These are phyloP conservation scores for Sutorius eximius DNA, from an alignment of 1,284 basidiomycete genomes.

Conservation along the genomic window DNA sequence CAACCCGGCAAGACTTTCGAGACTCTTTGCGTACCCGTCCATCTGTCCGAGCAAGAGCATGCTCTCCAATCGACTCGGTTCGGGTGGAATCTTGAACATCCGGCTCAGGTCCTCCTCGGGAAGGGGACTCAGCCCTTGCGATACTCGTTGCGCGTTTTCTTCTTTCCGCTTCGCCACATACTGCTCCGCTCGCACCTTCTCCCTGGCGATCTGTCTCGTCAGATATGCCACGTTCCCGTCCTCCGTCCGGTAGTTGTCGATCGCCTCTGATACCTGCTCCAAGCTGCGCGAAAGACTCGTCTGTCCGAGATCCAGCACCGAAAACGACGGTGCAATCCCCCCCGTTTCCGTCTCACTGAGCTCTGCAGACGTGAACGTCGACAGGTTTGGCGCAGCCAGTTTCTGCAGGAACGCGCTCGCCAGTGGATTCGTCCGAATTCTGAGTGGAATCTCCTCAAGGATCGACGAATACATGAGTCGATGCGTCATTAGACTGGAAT, in stretches of 20 bases:
- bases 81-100: slow-evolving; percentile 85
- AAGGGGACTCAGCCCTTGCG: slow-evolving; percentile 83
- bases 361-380: slow-evolving; percentile 36
- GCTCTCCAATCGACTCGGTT: slow-evolving; percentile 90
- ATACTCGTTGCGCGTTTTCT: slow-evolving; percentile 82
- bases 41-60: slow-evolving; percentile 85
- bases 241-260: slow-evolving; percentile 87
- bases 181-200: slow-evolving; percentile 81
- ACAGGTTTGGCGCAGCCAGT: slow-evolving; percentile 49
- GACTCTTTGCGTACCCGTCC: slow-evolving; percentile 78
- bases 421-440: slow-evolving; percentile 85
- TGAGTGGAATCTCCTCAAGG: slow-evolving; percentile 87
- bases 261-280: slow-evolving; percentile 80
- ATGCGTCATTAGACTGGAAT: slow-evolving; percentile 77
- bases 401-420: slow-evolving; percentile 83
- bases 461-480: slow-evolving; percentile 89
- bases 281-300: slow-evolving; percentile 65
- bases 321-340: slow-evolving; percentile 54
- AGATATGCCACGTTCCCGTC: slow-evolving; percentile 94
- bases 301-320: slow-evolving; percentile 61
- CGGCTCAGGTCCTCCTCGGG: slow-evolving; percentile 84
- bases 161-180: slow-evolving; percentile 84
- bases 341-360: slow-evolving; percentile 41
- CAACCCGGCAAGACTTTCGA: slow-evolving; percentile 70
- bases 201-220: slow-evolving; percentile 87